Evolutionary conservation across 768 basidiomycete genomes (phyloP), one percentile per base, ranked within the genome.

Genomic region (Calocera viscosa): DNA sequence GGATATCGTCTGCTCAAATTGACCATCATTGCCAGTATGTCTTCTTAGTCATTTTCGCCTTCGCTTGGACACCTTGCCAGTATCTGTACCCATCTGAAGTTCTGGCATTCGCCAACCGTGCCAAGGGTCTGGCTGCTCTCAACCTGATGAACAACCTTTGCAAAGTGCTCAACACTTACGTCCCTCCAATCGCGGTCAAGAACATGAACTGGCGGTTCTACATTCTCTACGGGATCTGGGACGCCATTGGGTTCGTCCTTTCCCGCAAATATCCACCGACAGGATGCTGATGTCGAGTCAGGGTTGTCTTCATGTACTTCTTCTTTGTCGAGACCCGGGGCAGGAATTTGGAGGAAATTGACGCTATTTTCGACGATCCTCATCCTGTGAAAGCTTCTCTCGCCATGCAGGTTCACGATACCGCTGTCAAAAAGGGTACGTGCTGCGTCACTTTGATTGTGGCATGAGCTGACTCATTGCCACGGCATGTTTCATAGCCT

Each of bases 41-140:
- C 65, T 74, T 69, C 34, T 65, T 69, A 28, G 64, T 72, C 17
- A 66, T 65, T 12, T 76, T 72, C 68, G 73, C 73, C 1, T 68
- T 75, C 64, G 73, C 73, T 33, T 74, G 71, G 70, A 76, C 75
- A 1, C 75, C 75, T 11, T 60, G 53, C 30, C 53, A 60, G 66
- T 72, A 67, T 35, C 65, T 73, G 16, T 73, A 73, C 64, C 72
- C 72, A 12, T 68, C 72, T 47, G 73, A 73, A 67, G 70, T 72
- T 1, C 65, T 74, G 3, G 22, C 64, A 0, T 72, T 43, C 65
- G 71, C 71, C 68, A 71, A 70, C 35, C 67, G 73, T 67, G 72
- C 72, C 35, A 73, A 73, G 47, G 73, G 73, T 70, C 68, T 74
- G 34, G 68, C 75, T 1, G 53, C 74, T 2, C 72, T 71, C 19